Evolutionary conservation across 2,329 filamentous ascomycete species (phyloP).

Genomic region (Verticillium nubilum): DNA sequence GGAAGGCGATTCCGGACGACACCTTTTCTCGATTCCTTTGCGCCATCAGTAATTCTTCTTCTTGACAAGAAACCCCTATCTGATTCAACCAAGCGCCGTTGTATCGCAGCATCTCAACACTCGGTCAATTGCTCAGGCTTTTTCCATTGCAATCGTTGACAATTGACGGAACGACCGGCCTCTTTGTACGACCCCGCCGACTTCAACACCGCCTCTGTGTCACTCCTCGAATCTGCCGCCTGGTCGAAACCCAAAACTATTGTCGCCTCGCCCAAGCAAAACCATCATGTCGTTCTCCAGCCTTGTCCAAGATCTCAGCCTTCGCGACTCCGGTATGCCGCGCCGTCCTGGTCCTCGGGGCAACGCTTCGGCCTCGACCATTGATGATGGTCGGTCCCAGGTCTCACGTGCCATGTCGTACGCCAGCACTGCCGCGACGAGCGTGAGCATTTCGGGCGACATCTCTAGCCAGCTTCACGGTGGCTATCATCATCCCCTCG

Average conservation of each 20-base stretch:
- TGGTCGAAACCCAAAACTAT: neutral
- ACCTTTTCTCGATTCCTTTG: neutral
- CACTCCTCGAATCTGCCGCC: neutral
- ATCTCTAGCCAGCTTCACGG: slow-evolving; percentile 81
- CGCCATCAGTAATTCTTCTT: neutral
- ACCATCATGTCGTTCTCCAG: slow-evolving; percentile 60
- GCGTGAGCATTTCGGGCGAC: slow-evolving; percentile 65
- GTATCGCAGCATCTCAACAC: neutral
- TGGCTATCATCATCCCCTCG: slow-evolving; percentile 75
- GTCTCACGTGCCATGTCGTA: slow-evolving; percentile 61
- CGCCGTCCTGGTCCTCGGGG: slow-evolving; percentile 42
- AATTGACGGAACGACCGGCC: neutral
- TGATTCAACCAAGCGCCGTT: neutral
- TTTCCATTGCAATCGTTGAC: neutral
- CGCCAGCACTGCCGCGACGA: slow-evolving; percentile 60
- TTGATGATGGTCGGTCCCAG: slow-evolving; percentile 56
- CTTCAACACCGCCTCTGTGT: neutral
- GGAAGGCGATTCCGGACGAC: neutral
- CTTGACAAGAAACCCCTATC: neutral
- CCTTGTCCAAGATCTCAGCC: slow-evolving; percentile 59
- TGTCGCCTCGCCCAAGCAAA: neutral
- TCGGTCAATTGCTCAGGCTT: neutral
- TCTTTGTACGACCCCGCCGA: neutral
- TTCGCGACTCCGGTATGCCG: slow-evolving; percentile 46
- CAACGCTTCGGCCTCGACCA: slow-evolving; percentile 45